Conservation (phyloP, 2,329 filamentous ascomycete genomes). For the Alternaria burnsii region DNA sequence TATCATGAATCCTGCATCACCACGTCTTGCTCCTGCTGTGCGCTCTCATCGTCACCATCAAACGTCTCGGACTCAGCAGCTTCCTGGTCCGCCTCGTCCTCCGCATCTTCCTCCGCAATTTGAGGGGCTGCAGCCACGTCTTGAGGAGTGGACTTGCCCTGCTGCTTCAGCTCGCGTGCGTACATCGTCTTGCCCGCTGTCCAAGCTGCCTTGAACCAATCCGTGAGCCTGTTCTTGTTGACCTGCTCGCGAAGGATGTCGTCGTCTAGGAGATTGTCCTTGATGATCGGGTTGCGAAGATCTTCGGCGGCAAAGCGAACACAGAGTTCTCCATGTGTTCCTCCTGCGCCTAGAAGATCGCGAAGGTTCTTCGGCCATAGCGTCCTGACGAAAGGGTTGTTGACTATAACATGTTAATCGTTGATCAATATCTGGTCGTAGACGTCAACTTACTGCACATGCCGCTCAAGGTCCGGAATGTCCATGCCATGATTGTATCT, state of each 20-base stretch:
- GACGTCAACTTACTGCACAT: slow-evolving; percentile 62
- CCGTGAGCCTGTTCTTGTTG: slow-evolving; percentile 71
- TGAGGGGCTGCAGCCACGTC: not conserved
- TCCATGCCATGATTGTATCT: slow-evolving; percentile 72
- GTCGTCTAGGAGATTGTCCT: slow-evolving; percentile 79
- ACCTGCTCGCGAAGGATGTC: slow-evolving; percentile 70
- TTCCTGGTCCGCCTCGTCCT: slow-evolving; percentile 9
- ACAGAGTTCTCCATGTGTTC: slow-evolving; percentile 68
- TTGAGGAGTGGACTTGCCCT: slow-evolving; percentile 9
- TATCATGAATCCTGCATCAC: slow-evolving; percentile 44
- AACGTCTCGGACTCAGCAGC: slow-evolving; percentile 24
- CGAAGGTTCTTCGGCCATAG: slow-evolving; percentile 32
- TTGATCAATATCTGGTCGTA: not conserved
- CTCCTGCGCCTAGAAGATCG: slow-evolving; percentile 55
- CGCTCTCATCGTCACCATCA: slow-evolving; percentile 37
- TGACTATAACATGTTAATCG: slow-evolving; percentile 24
- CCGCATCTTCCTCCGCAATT: slow-evolving; percentile 3
- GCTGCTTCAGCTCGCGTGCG: slow-evolving; percentile 31
- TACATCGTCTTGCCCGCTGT: slow-evolving; percentile 48
- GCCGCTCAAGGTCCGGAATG: slow-evolving; percentile 70
- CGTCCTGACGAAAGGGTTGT: slow-evolving; percentile 21
- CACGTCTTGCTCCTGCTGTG: slow-evolving; percentile 35
- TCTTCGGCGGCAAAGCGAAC: slow-evolving; percentile 61
- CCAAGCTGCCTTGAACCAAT: slow-evolving; percentile 68
- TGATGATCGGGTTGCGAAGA: slow-evolving; percentile 71